Base-by-base conservation (phyloP, 176 grass and related monocot genomes). In the Oryza brachyantha region DNA sequence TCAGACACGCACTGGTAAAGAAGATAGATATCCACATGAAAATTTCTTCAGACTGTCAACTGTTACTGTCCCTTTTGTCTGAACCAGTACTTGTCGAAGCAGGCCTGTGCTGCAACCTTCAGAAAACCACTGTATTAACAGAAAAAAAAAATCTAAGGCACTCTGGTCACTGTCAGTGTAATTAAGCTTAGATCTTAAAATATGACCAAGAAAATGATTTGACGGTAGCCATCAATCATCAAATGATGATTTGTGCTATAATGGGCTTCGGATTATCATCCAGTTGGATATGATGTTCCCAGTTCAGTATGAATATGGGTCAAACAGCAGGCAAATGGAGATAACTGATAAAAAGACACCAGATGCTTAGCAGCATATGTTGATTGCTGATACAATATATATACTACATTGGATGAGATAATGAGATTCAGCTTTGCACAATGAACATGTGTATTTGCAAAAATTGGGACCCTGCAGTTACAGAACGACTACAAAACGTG, bases 121-220 rank as follows among this genome's bases (percentile, higher is more conserved):
- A 52, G 48, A 57, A 57, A n/a, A 57, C 0, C 8, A n/a, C 16
- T 31, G 29, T 73, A 74, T 82, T 35, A 38, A 42, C 0, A 37
- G n/a, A n/a, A n/a, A n/a, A n/a, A n/a, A n/a, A 45, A 64, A 58
- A 82, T 31, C 80, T 16, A 39, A 31, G 32, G 61, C 26, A 34
- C 7, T 50, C 58, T 4, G 4, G 81, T 70, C 52, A 37, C 10
- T 48, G 21, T 61, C 52, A 72, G 10, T 9, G 29, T 57, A 64
- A 43, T 73, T 63, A 32, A 55, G 11, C 16, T 25, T 54, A 34
- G 76, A 73, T 43, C 59, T 73, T 35, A 66, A 72, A 79, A 37
- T 43, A 66, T 46, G 60, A 74, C 59, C 68, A 72, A 43, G 45
- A 74, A 75, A 42, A 69, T 39, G 72, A 81, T 86, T 81, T 70